Evolutionary conservation across 352 stramenopile species (phyloP).

Genomic region (Globisporangium rhizosaccharum): DNA sequence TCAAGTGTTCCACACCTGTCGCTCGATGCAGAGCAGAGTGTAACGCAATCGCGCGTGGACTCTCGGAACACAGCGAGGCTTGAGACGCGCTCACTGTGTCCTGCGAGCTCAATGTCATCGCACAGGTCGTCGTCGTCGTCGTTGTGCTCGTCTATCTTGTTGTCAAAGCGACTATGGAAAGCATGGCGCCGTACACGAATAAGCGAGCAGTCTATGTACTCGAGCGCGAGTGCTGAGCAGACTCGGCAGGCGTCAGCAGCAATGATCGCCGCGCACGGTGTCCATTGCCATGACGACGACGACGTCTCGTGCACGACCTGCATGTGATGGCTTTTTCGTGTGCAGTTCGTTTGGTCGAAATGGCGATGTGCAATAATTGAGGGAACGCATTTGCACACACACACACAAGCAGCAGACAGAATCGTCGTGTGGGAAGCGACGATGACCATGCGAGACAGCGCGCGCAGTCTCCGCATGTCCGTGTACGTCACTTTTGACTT

Average conservation of each 20-base stretch:
- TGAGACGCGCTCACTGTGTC: slow-evolving; percentile 38
- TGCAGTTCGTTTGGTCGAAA: background rate
- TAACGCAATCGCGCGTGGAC: slow-evolving; percentile 9
- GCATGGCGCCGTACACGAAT: slow-evolving; percentile 25
- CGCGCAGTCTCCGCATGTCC: slow-evolving; percentile 2
- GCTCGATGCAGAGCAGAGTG: slow-evolving; percentile 54
- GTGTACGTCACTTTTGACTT: slow-evolving; percentile 1
- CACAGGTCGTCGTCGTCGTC: background rate
- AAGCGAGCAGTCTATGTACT: slow-evolving; percentile 42
- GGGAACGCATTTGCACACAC: background rate
- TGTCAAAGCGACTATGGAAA: background rate
- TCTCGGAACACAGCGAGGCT: slow-evolving; percentile 26
- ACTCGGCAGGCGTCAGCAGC: slow-evolving; percentile 26
- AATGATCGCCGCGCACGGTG: slow-evolving; percentile 29
- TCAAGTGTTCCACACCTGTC: slow-evolving; percentile 34
- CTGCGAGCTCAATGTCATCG: slow-evolving; percentile 43
- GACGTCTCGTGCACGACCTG: slow-evolving; percentile 23
- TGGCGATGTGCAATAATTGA: background rate
- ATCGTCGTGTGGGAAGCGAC: background rate
- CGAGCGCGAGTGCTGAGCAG: slow-evolving; percentile 42
- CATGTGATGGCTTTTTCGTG: slow-evolving; percentile 14
- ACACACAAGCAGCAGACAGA: background rate
- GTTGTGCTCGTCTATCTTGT: slow-evolving; percentile 9
- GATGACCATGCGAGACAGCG: slow-evolving; percentile 5
- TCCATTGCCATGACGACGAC: slow-evolving; percentile 38